phyloP scores from a whole-genome alignment of 352 stramenopile species.

The Globisporangium sylvaticum region DNA sequence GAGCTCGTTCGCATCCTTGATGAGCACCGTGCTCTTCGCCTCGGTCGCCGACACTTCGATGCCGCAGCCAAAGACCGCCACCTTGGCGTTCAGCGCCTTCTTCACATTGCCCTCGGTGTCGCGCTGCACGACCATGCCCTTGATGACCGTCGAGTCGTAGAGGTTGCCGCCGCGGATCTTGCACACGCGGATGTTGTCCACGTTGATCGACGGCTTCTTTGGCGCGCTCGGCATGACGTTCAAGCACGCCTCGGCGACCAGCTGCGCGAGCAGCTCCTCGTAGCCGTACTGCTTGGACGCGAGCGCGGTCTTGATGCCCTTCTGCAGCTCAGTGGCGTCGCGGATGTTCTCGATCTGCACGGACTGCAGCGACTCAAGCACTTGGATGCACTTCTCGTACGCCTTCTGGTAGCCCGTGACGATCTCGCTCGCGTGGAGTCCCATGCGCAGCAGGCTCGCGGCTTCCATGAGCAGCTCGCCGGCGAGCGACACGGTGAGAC shows the following conservation, averaged over 20 bases:
- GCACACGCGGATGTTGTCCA: constrained; percentile 97
- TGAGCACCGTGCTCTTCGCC: constrained; percentile 99
- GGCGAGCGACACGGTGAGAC: constrained; percentile 95
- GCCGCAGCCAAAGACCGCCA: constrained; percentile 96
- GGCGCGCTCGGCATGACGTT: constrained; percentile 89
- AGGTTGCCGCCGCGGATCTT: constrained; percentile 98
- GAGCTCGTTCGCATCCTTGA: constrained; percentile 98
- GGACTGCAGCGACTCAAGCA: constrained; percentile 89
- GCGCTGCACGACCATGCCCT: constrained; percentile 96
- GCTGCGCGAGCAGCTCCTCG: constrained; percentile 90
- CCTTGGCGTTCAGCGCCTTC: constrained; percentile 91
- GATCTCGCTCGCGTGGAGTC: constrained; percentile 97
- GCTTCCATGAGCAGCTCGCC: constrained; percentile 97
- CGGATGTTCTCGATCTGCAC: constrained; percentile 78
- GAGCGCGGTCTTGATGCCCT: constrained; percentile 92
- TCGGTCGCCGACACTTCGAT: constrained; percentile 96
- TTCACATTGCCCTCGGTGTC: constrained; percentile 92
- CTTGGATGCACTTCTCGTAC: constrained; percentile 90
- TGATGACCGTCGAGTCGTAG: constrained; percentile 94
- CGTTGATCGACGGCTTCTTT: constrained; percentile 89
- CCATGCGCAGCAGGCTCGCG: constrained; percentile 95
- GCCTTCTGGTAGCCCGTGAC: constrained; percentile 96
- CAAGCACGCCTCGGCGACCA: constrained; percentile 95
- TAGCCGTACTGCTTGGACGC: constrained; percentile 98
- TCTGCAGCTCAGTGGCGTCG: constrained; percentile 81